A percentile compares a stretch with the other conserved stretches of the same genome.
Conservation (phyloP, 768 basidiomycete species). For the Rhizopogon vesiculosus region DNA sequence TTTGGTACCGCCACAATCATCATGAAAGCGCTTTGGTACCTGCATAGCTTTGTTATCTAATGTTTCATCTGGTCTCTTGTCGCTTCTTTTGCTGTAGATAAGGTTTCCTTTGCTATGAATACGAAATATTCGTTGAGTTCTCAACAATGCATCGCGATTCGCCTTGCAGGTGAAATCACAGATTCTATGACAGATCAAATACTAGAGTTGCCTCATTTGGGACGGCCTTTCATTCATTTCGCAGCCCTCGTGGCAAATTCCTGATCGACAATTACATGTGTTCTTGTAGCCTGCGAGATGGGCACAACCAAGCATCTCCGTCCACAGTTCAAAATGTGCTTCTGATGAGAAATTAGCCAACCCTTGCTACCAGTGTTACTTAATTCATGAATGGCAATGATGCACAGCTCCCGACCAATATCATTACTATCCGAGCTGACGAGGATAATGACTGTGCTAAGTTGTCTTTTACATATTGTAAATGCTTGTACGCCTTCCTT, state of each 20-base stretch:
- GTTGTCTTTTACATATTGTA: no score
- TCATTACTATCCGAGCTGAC: no score
- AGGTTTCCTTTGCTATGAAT: background rate
- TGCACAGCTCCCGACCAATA: no score
- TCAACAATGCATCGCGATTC: background rate
- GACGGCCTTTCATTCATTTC: background rate
- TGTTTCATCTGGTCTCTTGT: background rate
- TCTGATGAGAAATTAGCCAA: no score
- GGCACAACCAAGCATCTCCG: no score
- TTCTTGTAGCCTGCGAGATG: no score
- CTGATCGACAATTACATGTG: background rate
- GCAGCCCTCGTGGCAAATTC: background rate
- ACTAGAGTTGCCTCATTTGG: background rate
- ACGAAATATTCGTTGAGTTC: background rate
- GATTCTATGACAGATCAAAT: background rate
- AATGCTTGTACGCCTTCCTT: no score
- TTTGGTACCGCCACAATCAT: background rate
- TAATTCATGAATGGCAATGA: no score
- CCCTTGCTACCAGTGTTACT: no score
- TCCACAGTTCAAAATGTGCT: no score
- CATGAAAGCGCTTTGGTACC: background rate
- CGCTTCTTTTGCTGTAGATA: background rate
- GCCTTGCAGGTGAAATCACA: background rate
- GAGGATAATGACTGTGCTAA: no score
- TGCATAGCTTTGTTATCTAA: background rate